A percentile compares a stretch with the other conserved stretches of the same genome.
Conservation (phyloP, 2,329 filamentous ascomycete species). For the Diaporthe citrichinensis region DNA sequence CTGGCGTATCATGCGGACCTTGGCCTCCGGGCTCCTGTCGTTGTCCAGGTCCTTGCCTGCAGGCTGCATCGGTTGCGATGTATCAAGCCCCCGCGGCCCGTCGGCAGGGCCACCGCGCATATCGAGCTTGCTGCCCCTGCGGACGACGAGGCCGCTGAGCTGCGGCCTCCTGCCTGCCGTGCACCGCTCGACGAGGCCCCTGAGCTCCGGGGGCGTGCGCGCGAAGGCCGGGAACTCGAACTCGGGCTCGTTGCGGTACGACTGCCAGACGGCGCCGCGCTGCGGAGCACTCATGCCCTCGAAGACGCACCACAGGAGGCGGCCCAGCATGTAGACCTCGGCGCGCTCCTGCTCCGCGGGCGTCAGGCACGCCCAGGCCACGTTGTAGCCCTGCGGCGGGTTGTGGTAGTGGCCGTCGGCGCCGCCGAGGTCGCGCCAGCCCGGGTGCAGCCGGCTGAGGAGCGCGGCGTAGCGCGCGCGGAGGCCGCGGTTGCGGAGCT, state of each 20-base stretch:
- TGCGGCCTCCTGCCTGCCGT: slow-evolving; percentile 62
- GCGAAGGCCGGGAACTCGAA: slow-evolving; percentile 69
- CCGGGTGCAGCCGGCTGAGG: slow-evolving; percentile 60
- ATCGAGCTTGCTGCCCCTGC: slow-evolving; percentile 62
- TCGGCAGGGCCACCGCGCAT: slow-evolving; percentile 50
- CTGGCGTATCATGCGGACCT: slow-evolving; percentile 50
- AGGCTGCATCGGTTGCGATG: neutral
- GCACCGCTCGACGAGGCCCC: slow-evolving; percentile 65
- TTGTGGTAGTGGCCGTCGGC: slow-evolving; percentile 62
- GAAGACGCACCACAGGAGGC: slow-evolving; percentile 74
- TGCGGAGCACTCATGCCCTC: slow-evolving; percentile 72
- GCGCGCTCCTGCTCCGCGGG: slow-evolving; percentile 67
- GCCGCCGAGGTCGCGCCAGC: slow-evolving; percentile 59
- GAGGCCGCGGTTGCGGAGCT: slow-evolving; percentile 20
- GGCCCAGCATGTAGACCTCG: slow-evolving; percentile 74
- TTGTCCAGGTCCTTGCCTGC: too few relatives aligned
- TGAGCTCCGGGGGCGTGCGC: slow-evolving; percentile 61
- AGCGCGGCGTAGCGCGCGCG: slow-evolving; percentile 57
- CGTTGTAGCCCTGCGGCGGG: slow-evolving; percentile 66
- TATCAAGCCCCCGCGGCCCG: slow-evolving; percentile 36
- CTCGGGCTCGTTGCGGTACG: slow-evolving; percentile 69
- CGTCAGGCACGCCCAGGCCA: slow-evolving; percentile 69
- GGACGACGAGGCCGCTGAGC: slow-evolving; percentile 60
- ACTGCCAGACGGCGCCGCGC: slow-evolving; percentile 70
- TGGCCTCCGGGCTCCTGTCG: slow-evolving; percentile 52